phyloP scores from a whole-genome alignment of 2,329 filamentous ascomycete genomes.

The Colletotrichum sp. region DNA sequence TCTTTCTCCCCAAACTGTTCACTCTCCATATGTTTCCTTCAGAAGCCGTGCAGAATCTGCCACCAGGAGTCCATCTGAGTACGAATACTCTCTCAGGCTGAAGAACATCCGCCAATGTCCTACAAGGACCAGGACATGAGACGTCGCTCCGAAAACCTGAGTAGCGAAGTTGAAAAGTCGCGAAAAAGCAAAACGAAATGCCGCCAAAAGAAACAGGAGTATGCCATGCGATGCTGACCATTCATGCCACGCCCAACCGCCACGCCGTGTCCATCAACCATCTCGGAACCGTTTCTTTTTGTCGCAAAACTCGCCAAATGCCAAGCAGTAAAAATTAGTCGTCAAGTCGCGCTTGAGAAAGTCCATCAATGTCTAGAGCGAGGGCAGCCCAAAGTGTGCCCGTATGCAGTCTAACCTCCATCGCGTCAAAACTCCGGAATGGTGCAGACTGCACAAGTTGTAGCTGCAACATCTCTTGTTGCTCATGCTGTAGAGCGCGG shows the following conservation, averaged over 20 bases:
- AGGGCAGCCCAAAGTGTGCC: neutral
- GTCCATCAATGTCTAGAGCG: constrained; percentile 9
- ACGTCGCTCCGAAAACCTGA: neutral
- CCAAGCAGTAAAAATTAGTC: constrained; percentile 15
- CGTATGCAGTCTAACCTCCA: neutral
- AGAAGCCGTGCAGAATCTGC: neutral
- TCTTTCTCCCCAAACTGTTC: neutral
- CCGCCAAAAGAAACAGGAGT: constrained; percentile 7
- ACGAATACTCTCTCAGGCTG: neutral
- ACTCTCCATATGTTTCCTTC: neutral
- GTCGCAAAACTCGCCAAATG: constrained; percentile 9
- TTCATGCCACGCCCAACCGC: constrained; percentile 15
- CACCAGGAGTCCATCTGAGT: neutral
- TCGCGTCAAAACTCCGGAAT: neutral
- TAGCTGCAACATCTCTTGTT: neutral
- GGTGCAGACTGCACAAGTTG: neutral
- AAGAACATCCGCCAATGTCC: neutral
- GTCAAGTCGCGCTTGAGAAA: constrained; percentile 19
- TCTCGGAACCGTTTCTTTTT: constrained; percentile 10
- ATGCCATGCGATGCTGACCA: constrained; percentile 21
- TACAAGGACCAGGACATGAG: neutral
- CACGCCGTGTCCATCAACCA: constrained; percentile 10
- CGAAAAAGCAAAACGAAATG: neutral
- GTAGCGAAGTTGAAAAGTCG: neutral
- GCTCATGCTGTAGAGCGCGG: neutral